A percentile compares a stretch with the other conserved stretches of the same genome.
phyloP scores from a whole-genome alignment of 2,329 filamentous ascomycete genomes.

The Aureobasidium pullulans region DNA sequence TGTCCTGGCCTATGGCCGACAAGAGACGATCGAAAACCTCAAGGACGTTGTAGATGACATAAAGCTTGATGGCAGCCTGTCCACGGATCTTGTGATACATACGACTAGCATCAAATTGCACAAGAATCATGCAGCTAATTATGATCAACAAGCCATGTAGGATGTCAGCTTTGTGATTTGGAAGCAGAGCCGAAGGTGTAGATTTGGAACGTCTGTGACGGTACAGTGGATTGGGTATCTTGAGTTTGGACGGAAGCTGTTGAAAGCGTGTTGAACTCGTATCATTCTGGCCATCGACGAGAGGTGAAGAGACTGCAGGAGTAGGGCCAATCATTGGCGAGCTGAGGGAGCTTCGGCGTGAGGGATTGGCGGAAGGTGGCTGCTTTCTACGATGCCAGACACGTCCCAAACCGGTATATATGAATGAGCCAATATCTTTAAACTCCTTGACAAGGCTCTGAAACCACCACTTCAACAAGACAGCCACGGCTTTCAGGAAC shows the following conservation, averaged over 20 bases:
- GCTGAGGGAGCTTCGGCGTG: conserved; percentile 18
- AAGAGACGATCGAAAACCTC: conserved; percentile 87
- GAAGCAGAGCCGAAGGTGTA: conserved; percentile 72
- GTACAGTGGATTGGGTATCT: conserved; percentile 24
- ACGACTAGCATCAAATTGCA: conserved; percentile 86
- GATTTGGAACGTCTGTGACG: conserved; percentile 72
- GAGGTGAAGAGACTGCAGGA: neutral
- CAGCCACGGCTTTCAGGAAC: conserved; percentile 71
- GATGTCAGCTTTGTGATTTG: conserved; percentile 91
- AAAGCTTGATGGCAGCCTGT: conserved; percentile 94
- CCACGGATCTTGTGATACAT: conserved; percentile 98
- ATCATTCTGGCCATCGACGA: neutral
- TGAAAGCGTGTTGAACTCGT: neutral
- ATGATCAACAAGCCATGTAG: conserved; percentile 85
- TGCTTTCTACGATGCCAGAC: conserved; percentile 54
- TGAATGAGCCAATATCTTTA: conserved; percentile 64
- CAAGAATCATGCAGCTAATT: conserved; percentile 73
- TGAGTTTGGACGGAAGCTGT: conserved; percentile 1
- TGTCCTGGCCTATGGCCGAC: conserved; percentile 87
- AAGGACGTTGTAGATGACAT: conserved; percentile 97
- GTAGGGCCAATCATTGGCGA: neutral
- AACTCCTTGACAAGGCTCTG: conserved; percentile 65
- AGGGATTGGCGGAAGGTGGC: conserved; percentile 1
- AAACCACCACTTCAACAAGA: conserved; percentile 72
- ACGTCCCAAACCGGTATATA: conserved; percentile 71